Evolutionary conservation across 2,329 filamentous ascomycete genomes (phyloP).

Genomic region (Trichoderma sp.): DNA sequence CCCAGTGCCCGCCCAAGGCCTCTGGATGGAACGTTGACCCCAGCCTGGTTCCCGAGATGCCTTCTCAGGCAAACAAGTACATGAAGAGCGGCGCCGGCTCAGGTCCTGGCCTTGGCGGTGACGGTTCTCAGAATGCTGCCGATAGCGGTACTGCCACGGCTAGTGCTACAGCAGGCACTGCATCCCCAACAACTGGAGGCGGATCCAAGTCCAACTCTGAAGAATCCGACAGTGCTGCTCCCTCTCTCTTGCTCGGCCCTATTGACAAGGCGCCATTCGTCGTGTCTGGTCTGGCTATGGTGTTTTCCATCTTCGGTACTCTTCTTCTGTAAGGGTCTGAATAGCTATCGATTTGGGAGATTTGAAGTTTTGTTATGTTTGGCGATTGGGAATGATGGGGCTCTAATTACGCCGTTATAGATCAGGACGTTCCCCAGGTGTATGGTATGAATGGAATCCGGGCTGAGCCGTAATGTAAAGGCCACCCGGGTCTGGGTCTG

Average conservation of each 20-base stretch:
- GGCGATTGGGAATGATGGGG: conserved; percentile 19
- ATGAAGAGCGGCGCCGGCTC: conserved; percentile 57
- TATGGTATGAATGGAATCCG: conserved; percentile 16
- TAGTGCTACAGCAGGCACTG: conserved; percentile 42
- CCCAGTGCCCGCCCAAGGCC: conserved; percentile 55
- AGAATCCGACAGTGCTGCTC: conserved; percentile 40
- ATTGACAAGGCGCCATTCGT: conserved; percentile 41
- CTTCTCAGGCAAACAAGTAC: conserved; percentile 54
- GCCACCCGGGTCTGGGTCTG: conserved; percentile 27
- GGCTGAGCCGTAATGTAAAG: conserved; percentile 18
- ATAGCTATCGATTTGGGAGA: neutral
- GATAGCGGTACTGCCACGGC: conserved; percentile 53
- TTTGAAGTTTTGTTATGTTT: conserved; percentile 10
- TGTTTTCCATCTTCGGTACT: conserved; percentile 47
- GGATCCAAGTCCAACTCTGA: conserved; percentile 29
- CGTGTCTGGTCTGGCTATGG: conserved; percentile 42
- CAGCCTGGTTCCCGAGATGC: conserved; percentile 56
- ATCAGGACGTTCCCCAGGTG: neutral
- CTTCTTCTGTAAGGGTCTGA: conserved; percentile 44
- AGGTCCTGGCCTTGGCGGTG: conserved; percentile 57
- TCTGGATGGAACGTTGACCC: conserved; percentile 56
- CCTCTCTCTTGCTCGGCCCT: conserved; percentile 35
- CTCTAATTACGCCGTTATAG: conserved; percentile 25
- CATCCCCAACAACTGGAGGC: conserved; percentile 36
- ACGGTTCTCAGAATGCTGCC: conserved; percentile 58